Evolutionary conservation across 2,329 filamentous ascomycete species (phyloP), one percentile per base, ranked within the genome.

Genomic region (Ophiostoma sp.): DNA sequence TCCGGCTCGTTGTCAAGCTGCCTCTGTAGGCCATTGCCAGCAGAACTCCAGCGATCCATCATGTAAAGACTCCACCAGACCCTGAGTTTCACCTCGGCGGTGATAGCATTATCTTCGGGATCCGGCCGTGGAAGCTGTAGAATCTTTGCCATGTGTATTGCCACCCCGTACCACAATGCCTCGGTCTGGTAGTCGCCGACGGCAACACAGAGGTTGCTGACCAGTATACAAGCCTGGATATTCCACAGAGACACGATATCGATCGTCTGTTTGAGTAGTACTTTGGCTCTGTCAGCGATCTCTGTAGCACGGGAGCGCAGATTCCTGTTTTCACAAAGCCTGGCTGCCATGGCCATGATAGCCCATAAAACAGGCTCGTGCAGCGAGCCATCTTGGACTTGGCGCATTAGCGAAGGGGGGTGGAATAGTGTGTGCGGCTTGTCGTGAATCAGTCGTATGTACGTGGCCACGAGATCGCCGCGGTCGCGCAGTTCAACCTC

Each of bases 1-100:
- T 23, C 64, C 20, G 64, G 17, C 11, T 41, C 64, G 17, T 66
- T 27, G 3, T 41, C 36, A 2, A 66, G 64, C 64, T 66, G 64
- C 35, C 64, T 20, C n/a, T 27, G 64, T n/a, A 66, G n/a, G 35
- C 64, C 64, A 36, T 66, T 66, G 1, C 64, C 64, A n/a, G 64
- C 64, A n/a, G 64, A 66, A 36, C 64, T 66, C 64, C 64, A 66
- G 35, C 64, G 64, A 20, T 66, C 64, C 64, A 66, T 66, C 64
- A 66, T 66, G 64, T 66, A 66, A 10, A 66, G n/a, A 27, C 64
- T 66, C 60, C 35, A 66, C 64, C 64, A 66, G 0, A 66, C 36
- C 3, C 64, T 17, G 3, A 66, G 36, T 7, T 41, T 41, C 3
- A 66, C 64, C n/a, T 66, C 64, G n/a, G 11, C 10, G 8, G 7